Conservation (phyloP, 805 yeast species). For the Yarrowia divulgata region DNA sequence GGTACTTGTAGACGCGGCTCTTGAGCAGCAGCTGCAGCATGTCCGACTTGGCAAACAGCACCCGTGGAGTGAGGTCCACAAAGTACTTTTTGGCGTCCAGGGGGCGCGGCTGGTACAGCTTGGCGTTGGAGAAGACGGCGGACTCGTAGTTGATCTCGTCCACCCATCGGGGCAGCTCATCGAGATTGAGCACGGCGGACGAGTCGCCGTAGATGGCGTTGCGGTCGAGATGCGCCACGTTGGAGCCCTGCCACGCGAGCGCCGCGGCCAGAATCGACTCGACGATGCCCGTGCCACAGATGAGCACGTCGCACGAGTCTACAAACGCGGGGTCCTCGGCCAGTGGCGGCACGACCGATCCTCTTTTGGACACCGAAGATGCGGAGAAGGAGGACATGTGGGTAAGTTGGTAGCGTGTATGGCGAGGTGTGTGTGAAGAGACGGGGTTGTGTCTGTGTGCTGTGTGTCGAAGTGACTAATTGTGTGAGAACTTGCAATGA, state of each 20-base stretch:
- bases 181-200: constrained; percentile 83
- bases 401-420: background rate
- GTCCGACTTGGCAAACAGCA: constrained; percentile 91
- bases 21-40: constrained; percentile 77
- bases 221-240: constrained; percentile 86
- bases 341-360: constrained; percentile 53
- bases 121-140: constrained; percentile 69
- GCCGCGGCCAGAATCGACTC: constrained; percentile 93
- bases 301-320: constrained; percentile 83
- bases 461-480: no score
- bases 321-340: constrained; percentile 48
- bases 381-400: constrained; percentile 53
- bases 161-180: constrained; percentile 86
- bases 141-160: constrained; percentile 62
- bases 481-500: no score
- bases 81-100: constrained; percentile 78
- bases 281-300: constrained; percentile 90
- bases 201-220: constrained; percentile 89
- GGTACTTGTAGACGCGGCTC: constrained; percentile 86
- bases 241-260: constrained; percentile 97
- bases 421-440: background rate
- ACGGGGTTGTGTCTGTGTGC: background rate
- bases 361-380: constrained; percentile 51
- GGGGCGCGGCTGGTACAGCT: constrained; percentile 76
- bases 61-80: constrained; percentile 84